A percentile compares a stretch with the other conserved stretches of the same genome.
phyloP scores from a whole-genome alignment of 768 basidiomycete genomes.

The Galerina marginata region DNA sequence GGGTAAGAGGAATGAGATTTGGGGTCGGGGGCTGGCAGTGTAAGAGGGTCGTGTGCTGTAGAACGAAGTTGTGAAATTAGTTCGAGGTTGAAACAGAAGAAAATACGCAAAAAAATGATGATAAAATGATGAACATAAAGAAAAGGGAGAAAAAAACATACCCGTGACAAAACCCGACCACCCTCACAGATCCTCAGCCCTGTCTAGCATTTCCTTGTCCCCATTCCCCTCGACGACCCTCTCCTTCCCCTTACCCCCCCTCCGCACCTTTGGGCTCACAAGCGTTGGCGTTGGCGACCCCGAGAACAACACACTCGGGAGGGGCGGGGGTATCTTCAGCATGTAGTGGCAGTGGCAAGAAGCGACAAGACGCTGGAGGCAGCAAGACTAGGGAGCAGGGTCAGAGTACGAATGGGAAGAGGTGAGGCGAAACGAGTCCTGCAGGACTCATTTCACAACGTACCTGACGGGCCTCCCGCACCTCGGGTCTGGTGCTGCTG shows the following conservation, averaged over 20 bases:
- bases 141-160: neutral
- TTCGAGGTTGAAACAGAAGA: neutral
- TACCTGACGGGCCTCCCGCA: no score
- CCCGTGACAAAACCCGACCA: neutral
- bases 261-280: neutral
- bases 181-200: neutral
- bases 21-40: no score
- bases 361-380: no score
- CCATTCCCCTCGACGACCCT: constrained; percentile 8
- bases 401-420: no score
- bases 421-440: no score
- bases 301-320: neutral
- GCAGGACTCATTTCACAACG: no score
- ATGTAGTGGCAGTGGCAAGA: no score
- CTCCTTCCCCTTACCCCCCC: constrained; percentile 24
- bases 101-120: neutral
- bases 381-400: no score
- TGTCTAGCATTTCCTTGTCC: constrained; percentile 19
- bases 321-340: neutral
- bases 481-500: no score
- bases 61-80: neutral
- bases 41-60: neutral
- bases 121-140: neutral
- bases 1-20: neutral
- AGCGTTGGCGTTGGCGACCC: neutral